phyloP scores from a whole-genome alignment of 345 rosid species.

The Jatropha curcas region DNA sequence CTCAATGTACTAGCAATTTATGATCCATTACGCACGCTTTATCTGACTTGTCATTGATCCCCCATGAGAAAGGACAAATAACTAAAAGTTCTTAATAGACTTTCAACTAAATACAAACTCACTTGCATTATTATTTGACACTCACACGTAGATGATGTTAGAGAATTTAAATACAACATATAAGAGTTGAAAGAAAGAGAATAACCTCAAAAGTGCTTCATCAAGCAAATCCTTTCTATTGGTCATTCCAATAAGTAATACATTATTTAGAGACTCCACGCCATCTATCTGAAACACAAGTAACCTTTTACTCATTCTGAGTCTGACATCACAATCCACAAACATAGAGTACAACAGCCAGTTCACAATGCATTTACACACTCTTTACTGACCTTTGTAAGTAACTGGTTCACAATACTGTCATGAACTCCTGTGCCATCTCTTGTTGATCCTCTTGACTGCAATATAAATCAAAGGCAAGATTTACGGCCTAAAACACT shows the following conservation, averaged over 20 bases:
- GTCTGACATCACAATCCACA: slow-evolving; percentile 5
- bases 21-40: neutral
- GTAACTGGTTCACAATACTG: slow-evolving; percentile 94
- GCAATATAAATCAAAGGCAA: slow-evolving; percentile 29
- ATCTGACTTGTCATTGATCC: neutral
- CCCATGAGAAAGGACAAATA: neutral
- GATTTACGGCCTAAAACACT: neutral
- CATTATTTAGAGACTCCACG: slow-evolving; percentile 98
- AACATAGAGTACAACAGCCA: slow-evolving; percentile 11
- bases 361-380: slow-evolving; percentile 9
- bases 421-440: slow-evolving; percentile 99
- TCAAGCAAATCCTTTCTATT: slow-evolving; percentile 99
- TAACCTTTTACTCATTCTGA: slow-evolving; percentile 15
- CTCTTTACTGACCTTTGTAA: slow-evolving; percentile 73
- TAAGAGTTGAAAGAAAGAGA: slow-evolving; percentile 8
- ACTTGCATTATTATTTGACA: slow-evolving; percentile 11
- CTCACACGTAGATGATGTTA: neutral
- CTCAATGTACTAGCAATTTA: neutral
- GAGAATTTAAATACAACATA: neutral
- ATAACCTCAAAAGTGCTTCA: slow-evolving; percentile 94
- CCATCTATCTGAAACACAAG: slow-evolving; percentile 91
- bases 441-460: slow-evolving; percentile 98
- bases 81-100: neutral
- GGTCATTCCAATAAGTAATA: slow-evolving; percentile 99
- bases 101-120: neutral